Evolutionary conservation across 192 early-diverging fungal species (phyloP), one percentile per base, ranked within the genome.

Genomic region (Kickxella alabastrina): DNA sequence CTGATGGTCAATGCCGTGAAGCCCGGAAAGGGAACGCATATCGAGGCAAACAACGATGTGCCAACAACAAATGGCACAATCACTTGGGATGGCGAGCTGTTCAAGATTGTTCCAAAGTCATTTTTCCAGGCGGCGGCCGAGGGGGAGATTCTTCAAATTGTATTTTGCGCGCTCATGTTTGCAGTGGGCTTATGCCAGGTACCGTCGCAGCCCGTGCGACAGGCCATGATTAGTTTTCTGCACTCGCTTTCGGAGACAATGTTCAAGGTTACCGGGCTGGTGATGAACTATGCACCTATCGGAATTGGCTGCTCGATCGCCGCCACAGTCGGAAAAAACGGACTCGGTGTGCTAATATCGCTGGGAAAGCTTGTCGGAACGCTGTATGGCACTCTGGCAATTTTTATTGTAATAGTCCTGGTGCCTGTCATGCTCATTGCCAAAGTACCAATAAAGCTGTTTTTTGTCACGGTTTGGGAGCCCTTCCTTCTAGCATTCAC

Each of bases 401-500:
- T 82, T 29, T 89, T 87, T 70, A 68, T 64, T 2, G 2, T 85
- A 18, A 0, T 82, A 13, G 54, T 86, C 23, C 62, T 89, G 14
- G 24, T 87, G 2, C 81, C 84, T 25, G 57, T 89, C 46, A 57
- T 77, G 45, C 59, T 86, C 9, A 29, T 87, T 9, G 46, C 68
- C 17, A 63, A 72, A n/a, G 35, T 89, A 1, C 80, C 83, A 5
- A 51, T 85, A 35, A 41, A 54, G n/a, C 76, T 78, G 7, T 87
- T 83, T 57, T 36, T 66, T 22, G 52, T 56, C 14, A 68, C 78
- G 19, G 71, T 85, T 14, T 47, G 66, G 27, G 62, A 82, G 23
- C 87, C 87, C 12, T 79, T 86, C 59, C 29, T 87, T 38, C 84
- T 89, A 62, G 86, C 87, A 8, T 89, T 87, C 49, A 79, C 82